phyloP scores from a whole-genome alignment of 2,329 filamentous ascomycete species.

The Hymenotorrendiella dingleyae region DNA sequence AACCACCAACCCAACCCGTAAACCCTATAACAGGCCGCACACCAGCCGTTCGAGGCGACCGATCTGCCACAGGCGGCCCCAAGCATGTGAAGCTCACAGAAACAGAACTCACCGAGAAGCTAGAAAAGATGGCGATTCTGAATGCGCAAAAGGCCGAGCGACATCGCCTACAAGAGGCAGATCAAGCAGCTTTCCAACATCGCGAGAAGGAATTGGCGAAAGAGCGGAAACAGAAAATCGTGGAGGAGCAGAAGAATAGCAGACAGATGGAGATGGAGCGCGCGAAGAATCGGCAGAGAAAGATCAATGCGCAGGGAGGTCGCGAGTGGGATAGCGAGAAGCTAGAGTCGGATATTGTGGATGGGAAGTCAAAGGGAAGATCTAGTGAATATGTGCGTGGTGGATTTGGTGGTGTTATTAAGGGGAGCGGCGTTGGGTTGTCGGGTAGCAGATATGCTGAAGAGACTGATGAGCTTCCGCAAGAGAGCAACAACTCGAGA shows the following conservation, averaged over 20 bases:
- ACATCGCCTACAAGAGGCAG: slow-evolving; percentile 61
- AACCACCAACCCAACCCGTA: slow-evolving; percentile 2
- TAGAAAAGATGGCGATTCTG: slow-evolving; percentile 55
- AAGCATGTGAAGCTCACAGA: slow-evolving; percentile 58
- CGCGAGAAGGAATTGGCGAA: slow-evolving; percentile 54
- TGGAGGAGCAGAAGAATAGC: slow-evolving; percentile 25
- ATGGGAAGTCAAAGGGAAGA: slow-evolving; percentile 20
- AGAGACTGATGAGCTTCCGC: slow-evolving; percentile 8
- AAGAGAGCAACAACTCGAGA: slow-evolving; percentile 12
- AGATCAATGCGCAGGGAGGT: slow-evolving; percentile 29
- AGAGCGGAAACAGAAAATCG: slow-evolving; percentile 33
- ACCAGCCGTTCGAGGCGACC: slow-evolving; percentile 47
- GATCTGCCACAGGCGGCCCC: slow-evolving; percentile 46
- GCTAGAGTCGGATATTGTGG: slow-evolving; percentile 27
- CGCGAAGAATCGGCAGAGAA: slow-evolving; percentile 30
- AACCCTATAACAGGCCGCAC: slow-evolving; percentile 14
- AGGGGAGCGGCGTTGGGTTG: slow-evolving; percentile 19
- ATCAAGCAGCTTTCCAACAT: slow-evolving; percentile 56
- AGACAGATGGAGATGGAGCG: slow-evolving; percentile 31
- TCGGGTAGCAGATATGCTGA: slow-evolving; percentile 16
- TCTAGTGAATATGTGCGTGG: slow-evolving; percentile 27
- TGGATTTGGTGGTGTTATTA: slow-evolving; percentile 27
- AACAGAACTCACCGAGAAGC: slow-evolving; percentile 53
- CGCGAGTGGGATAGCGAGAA: slow-evolving; percentile 32
- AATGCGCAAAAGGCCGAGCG: slow-evolving; percentile 54